Base-by-base conservation (phyloP, 2,329 filamentous ascomycete genomes). In the Curvularia verruculosa region DNA sequence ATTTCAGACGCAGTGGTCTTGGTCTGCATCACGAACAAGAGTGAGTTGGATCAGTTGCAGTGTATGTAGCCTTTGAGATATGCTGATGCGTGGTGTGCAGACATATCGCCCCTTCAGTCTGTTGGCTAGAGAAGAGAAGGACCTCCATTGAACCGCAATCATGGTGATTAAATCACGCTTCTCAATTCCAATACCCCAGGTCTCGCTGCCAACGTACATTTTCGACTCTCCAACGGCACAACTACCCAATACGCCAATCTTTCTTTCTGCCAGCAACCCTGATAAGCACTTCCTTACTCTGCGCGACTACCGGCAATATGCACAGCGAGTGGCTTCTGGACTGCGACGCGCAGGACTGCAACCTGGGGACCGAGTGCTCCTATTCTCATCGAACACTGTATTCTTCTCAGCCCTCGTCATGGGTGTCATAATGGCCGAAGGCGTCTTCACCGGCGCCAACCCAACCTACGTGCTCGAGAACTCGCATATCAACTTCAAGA, bases 381-480 rank as follows among this genome's bases (percentile, higher is more conserved):
- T 94, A 19, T 93, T 89, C 75, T 88, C 88, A 0, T 84, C 86
- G 21, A 94, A 93, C 75, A 87, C 84, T 63, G 75, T 94, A 13
- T 91, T 89, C 78, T 91, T 88, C 70, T 88, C 90, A 0, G 80
- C 85, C 0, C 79, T 90, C 1, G 85, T 93, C 52, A 81, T 92
- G 74, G 90, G 90, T 15, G 81, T 89, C 19, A 81, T 92, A 49
- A 92, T 92, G 85, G 89, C 90, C 0, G 89, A 89, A 3, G 89
- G 89, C 1, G 79, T 94, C 52, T 94, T 94, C 77, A 89, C 87
- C 0, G 90, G 89, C 24, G 89, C 89, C 1, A 92, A 91, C 59
- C 89, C 89, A 0, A 69, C 65, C 3, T 92, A 87, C 64, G 87
- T 90, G 79, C 85, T 0, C 80, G 89, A 19, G 91, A 95, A 75